Evolutionary conservation across 352 stramenopile species (phyloP).

Genomic region (Phytophthora ohioensis): DNA sequence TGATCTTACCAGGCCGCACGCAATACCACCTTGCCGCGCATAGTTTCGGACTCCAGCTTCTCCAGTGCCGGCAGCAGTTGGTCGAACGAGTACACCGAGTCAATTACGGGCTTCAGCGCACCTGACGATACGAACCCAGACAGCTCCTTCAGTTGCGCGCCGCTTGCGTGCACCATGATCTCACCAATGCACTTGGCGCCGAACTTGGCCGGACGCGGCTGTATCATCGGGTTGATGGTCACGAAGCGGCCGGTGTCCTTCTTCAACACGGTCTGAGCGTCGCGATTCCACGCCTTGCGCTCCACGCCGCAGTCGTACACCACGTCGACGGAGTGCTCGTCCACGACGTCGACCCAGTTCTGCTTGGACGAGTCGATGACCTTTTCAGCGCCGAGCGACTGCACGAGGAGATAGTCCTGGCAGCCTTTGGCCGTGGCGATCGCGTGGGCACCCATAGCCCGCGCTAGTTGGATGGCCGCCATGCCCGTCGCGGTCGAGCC

Average conservation of each 20-base stretch:
- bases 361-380: conserved; percentile 71
- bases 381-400: conserved; percentile 54
- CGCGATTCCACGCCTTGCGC: conserved; percentile 36
- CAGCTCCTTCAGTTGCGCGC: conserved; percentile 49
- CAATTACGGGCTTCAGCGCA: conserved; percentile 44
- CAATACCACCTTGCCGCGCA: conserved; percentile 66
- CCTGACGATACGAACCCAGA: conserved; percentile 37
- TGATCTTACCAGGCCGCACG: conserved; percentile 31
- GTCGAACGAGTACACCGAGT: conserved; percentile 53
- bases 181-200: conserved; percentile 44
- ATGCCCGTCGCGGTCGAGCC: conserved; percentile 70
- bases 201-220: conserved; percentile 46
- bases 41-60: conserved; percentile 50
- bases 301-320: conserved; percentile 51
- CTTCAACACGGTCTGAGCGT: conserved; percentile 45
- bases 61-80: conserved; percentile 48
- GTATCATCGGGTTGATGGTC: conserved; percentile 43
- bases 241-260: conserved; percentile 34
- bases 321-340: conserved; percentile 48
- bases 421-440: conserved; percentile 67
- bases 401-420: conserved; percentile 66
- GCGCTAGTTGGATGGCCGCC: conserved; percentile 66
- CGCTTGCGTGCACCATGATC: conserved; percentile 40
- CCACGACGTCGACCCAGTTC: conserved; percentile 40
- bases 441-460: conserved; percentile 55